Conservation (phyloP, 306 rosid species). For the Trifolium dubium region DNA sequence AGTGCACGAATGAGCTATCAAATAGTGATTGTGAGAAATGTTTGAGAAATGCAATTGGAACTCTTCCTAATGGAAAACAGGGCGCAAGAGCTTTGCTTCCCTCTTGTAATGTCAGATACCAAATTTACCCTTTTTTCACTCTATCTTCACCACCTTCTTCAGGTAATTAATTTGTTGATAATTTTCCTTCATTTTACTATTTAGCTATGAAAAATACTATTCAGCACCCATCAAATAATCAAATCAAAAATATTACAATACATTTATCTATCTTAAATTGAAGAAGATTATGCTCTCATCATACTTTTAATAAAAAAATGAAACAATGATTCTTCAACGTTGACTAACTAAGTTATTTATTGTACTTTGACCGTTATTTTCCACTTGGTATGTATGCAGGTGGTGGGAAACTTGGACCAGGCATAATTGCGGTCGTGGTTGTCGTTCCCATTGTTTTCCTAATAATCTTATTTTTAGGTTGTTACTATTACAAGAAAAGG, state of each 20-base stretch:
- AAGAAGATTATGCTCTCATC: no score
- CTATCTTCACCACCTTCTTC: not conserved
- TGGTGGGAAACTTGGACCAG: not conserved
- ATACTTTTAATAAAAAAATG: no score
- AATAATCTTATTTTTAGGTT: not conserved
- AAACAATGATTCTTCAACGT: no score
- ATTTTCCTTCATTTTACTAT: no score
- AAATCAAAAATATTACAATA: no score
- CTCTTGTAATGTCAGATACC: conserved; percentile 1
- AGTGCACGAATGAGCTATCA: not conserved
- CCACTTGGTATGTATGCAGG: conserved; percentile 2
- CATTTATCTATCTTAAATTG: no score
- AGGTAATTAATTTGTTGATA: no score
- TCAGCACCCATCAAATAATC: no score
- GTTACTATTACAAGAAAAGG: not conserved
- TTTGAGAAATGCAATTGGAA: not conserved
- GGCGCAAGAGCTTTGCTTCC: conserved; percentile 23
- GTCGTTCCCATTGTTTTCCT: not conserved
- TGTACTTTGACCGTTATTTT: not conserved
- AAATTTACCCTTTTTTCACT: not conserved
- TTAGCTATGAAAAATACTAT: no score
- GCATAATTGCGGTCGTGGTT: not conserved
- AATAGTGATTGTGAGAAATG: not conserved
- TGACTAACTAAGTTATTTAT: not conserved
- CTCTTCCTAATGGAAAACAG: conserved; percentile 6